A percentile compares a stretch with the other conserved stretches of the same genome.
Conservation (phyloP, 441 rosid genomes). For the Adansonia madagascariensis region DNA sequence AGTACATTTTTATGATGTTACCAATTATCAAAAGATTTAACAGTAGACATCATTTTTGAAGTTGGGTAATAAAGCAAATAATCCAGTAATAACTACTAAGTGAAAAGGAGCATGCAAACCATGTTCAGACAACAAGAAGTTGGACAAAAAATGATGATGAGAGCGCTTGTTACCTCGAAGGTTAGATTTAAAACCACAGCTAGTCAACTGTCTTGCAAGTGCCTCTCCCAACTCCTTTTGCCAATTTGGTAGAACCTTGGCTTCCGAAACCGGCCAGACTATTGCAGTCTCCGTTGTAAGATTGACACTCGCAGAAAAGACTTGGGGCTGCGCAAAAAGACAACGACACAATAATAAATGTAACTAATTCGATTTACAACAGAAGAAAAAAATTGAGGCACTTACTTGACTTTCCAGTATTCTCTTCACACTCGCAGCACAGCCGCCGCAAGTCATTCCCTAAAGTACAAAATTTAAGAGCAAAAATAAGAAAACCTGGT, state of each 20-base stretch:
- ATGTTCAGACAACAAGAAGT: slow-evolving; percentile 14
- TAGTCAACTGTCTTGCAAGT: slow-evolving; percentile 86
- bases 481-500: slow-evolving; percentile 1
- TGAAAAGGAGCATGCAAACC: background rate
- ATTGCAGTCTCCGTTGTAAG: slow-evolving; percentile 89
- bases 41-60: background rate
- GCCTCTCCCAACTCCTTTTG: slow-evolving; percentile 76
- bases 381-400: background rate
- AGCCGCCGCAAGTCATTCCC: slow-evolving; percentile 98
- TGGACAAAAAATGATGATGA: background rate
- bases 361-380: background rate
- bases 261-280: slow-evolving; percentile 87
- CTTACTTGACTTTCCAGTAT: slow-evolving; percentile 88
- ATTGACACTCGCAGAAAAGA: slow-evolving; percentile 84
- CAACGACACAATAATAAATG: background rate
- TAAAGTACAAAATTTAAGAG: slow-evolving; percentile 26
- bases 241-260: slow-evolving; percentile 74
- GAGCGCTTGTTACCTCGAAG: slow-evolving; percentile 60
- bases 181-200: slow-evolving; percentile 78
- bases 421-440: slow-evolving; percentile 90
- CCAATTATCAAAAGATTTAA: background rate
- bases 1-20: background rate
- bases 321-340: slow-evolving; percentile 72
- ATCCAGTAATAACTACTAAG: background rate
- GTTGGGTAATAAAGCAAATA: background rate